Evolutionary conservation across 805 yeast genomes (phyloP), one percentile per base, ranked within the genome.

Genomic region (Barnettozyma vustinii): DNA sequence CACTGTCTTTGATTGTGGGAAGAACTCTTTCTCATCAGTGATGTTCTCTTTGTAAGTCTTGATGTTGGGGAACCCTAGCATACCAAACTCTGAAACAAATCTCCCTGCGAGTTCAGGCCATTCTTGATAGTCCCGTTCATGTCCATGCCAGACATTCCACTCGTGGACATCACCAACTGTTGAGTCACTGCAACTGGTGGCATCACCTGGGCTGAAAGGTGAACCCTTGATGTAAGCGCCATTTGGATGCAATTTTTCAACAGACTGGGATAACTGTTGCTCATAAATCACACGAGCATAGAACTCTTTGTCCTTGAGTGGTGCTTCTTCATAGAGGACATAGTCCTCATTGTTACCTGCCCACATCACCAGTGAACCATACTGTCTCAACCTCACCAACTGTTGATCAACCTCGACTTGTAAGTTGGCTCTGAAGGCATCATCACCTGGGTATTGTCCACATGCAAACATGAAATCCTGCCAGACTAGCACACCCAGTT

Each of bases 401-500:
- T 75, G 79, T 45, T 64, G 60, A 18, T 48, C 55, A 1, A 66
- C 69, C 52, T 77, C 82, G 12, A 54, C 49, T 9, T 53, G 35
- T 4, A 77, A 76, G 40, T 57, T 59, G 5, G 56, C 58, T 20
- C 67, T 54, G 50, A 74, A 74, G 12, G 56, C 61, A 3, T 57
- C 57, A 52, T 72, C 65, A 5, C 67, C 74, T 4, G 81, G 81
- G 51, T 77, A 77, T 44, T 71, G 76, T 1, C 80, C 81, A 62
- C 82, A 77, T 2, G 78, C 81, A 65, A 77, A 77, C 80, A 76
- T 72, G 57, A 77, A 75, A 55, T 77, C 82, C 47, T 77, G 81
- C 79, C 80, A 77, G 9, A 77, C 72, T 55, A 77, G 41, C 10
- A 77, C 46, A 58, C 60, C 59, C 6, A 47, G 33, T 33, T 40